Percentiles rank a stretch among this genome's conserved stretches.
phyloP scores from a whole-genome alignment of 176 grass and related monocot species.

The Rhipidocladum racemiflorum region DNA sequence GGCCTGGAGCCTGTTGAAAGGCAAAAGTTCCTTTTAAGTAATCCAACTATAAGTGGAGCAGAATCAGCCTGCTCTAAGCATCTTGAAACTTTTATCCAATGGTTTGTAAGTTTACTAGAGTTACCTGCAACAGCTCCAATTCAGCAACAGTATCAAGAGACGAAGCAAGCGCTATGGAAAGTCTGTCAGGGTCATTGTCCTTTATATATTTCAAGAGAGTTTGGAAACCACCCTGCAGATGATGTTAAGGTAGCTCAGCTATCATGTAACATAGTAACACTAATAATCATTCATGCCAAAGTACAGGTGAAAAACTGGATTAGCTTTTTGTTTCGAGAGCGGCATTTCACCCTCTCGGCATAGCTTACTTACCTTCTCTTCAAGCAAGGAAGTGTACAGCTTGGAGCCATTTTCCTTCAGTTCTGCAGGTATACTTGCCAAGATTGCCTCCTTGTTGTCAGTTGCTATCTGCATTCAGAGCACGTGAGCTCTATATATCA shows the following conservation, averaged over 20 bases:
- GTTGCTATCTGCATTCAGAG: conserved; percentile 60
- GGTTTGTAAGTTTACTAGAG: background rate
- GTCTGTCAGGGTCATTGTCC: conserved; percentile 75
- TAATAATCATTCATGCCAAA: background rate
- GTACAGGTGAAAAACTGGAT: background rate
- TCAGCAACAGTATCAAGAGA: conserved; percentile 82
- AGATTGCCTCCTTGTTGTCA: conserved; percentile 75
- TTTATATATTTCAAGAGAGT: conserved; percentile 70
- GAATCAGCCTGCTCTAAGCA: conserved; percentile 18
- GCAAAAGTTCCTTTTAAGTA: background rate
- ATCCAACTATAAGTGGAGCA: background rate
- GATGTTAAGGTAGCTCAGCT: conserved; percentile 26
- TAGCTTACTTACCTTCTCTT: conserved; percentile 59
- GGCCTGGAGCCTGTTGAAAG: conserved; percentile 68
- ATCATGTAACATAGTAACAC: background rate
- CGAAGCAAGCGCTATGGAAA: conserved; percentile 76
- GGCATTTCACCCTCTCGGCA: background rate
- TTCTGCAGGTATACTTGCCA: conserved; percentile 69
- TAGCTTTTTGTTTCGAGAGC: background rate
- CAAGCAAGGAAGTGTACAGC: conserved; percentile 68
- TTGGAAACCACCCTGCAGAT: conserved; percentile 73
- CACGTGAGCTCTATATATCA: conserved; percentile 4
- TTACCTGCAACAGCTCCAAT: conserved; percentile 83
- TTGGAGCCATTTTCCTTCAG: conserved; percentile 60
- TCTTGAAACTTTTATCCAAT: background rate